Conservation (phyloP, 768 basidiomycete genomes). For the Strobilomyces echinocephalus region DNA sequence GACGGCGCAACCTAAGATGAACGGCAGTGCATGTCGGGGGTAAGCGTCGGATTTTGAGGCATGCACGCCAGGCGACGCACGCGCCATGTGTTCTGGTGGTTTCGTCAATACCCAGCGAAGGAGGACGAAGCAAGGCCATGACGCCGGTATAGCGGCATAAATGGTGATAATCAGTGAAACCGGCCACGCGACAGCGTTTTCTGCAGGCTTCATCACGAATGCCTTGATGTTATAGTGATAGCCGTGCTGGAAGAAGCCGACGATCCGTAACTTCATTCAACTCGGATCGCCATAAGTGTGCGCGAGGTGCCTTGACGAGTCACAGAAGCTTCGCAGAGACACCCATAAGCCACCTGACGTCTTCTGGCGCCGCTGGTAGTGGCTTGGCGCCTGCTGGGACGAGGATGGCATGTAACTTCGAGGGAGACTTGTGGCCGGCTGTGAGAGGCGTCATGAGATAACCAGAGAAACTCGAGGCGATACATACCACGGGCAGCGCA, state of each 20-base stretch:
- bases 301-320: background rate
- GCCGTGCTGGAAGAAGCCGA: background rate
- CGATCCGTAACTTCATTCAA: background rate
- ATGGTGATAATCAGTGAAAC: conserved; percentile 9
- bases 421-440: conserved; percentile 27
- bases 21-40: conserved; percentile 16
- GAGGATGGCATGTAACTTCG: conserved; percentile 6
- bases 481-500: conserved; percentile 4
- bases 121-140: conserved; percentile 24
- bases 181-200: conserved; percentile 5
- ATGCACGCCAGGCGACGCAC: conserved; percentile 23
- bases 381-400: conserved; percentile 3
- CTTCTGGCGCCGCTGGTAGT: conserved; percentile 3
- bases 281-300: conserved; percentile 6
- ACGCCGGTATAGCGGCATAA: background rate
- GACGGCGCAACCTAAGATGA: conserved; percentile 19
- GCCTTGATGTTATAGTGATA: conserved; percentile 1
- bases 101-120: conserved; percentile 14
- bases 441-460: conserved; percentile 10
- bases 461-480: conserved; percentile 16
- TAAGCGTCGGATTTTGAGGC: conserved; percentile 12
- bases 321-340: background rate
- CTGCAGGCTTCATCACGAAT: conserved; percentile 1
- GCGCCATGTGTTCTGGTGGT: conserved; percentile 17
- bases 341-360: background rate